Evolutionary conservation across 1,284 basidiomycete genomes (phyloP), one percentile per base, ranked within the genome.

Genomic region (Stereum hirsutum): DNA sequence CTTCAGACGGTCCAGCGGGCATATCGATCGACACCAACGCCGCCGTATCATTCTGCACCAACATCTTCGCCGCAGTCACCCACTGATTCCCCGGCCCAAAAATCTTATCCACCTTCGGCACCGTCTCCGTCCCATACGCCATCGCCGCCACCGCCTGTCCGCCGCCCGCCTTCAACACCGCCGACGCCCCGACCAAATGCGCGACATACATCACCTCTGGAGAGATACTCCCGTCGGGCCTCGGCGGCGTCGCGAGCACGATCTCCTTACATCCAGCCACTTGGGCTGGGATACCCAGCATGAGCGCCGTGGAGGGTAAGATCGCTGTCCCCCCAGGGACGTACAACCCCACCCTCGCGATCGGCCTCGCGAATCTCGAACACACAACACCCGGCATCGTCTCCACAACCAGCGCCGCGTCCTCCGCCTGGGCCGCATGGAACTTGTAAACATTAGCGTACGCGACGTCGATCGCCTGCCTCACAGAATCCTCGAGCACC

Each of bases 101-200:
- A 54, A 99, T 95, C 68, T 97, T 99, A 73, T 99, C 96, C 14
- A 99, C 96, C 67, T 99, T 99, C n/a, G 93, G 92, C 6, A 95
- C 92, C 2, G 84, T 85, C 58, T 86, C 72, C 4, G 96, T 99
- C 12, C 96, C 96, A 62, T 98, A 99, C 1, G 96, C 96, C 65
- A 99, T 74, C 0, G 93, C 95, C 12, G 92, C 91, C n/a, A 99
- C 80, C 2, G 96, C 96, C 60, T 99, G 96, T 3, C 90, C 96
- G 26, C 96, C 96, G 37, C 96, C 96, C 5, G 93, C 93, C 61
- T 89, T 90, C 50, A 98, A 70, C 49, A 98, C 81, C 30, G 85
- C 84, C 8, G 85, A 84, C 1, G 90, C 93, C 25, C 92, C 92
- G 20, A 89, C 81, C 42, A 94, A 73, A 51, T 86, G 71, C 17